Evolutionary conservation across 768 basidiomycete genomes (phyloP).

Genomic region (Mycena galericulata): DNA sequence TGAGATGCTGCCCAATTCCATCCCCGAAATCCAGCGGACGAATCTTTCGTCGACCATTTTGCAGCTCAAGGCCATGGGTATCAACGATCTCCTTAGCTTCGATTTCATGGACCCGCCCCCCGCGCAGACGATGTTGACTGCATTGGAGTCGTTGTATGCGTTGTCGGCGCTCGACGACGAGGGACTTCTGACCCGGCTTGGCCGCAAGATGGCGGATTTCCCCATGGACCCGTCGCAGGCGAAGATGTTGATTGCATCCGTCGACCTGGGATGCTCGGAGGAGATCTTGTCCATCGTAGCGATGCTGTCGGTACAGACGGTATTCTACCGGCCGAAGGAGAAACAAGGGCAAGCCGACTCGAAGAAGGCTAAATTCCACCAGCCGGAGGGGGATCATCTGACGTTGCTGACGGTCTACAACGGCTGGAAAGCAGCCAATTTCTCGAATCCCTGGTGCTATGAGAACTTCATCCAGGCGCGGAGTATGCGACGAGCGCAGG

Average conservation of each 20-base stretch:
- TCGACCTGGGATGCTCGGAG: slow-evolving; percentile 97
- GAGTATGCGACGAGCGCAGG: slow-evolving; percentile 97
- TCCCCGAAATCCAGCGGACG: slow-evolving; percentile 97
- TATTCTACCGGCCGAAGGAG: slow-evolving; percentile 99
- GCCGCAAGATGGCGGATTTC: slow-evolving; percentile 99
- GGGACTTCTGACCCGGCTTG: slow-evolving; percentile 92
- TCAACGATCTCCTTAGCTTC: slow-evolving; percentile 97
- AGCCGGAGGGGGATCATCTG: slow-evolving; percentile 97
- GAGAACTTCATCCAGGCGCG: slow-evolving; percentile 99
- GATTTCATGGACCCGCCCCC: slow-evolving; percentile 99
- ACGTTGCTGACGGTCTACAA: slow-evolving; percentile 96
- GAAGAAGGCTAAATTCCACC: slow-evolving; percentile 99
- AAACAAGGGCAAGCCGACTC: slow-evolving; percentile 99
- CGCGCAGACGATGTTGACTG: slow-evolving; percentile 96
- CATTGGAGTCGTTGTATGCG: slow-evolving; percentile 93
- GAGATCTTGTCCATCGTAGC: slow-evolving; percentile 97
- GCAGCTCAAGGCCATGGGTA: slow-evolving; percentile 98
- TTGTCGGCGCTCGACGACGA: slow-evolving; percentile 97
- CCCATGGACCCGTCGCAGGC: slow-evolving; percentile 97
- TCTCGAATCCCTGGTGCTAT: slow-evolving; percentile 99
- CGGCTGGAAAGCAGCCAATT: slow-evolving; percentile 96
- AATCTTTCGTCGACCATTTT: slow-evolving; percentile 94
- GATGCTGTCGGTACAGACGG: slow-evolving; percentile 96
- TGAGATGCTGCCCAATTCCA: slow-evolving; percentile 97
- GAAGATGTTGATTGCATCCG: slow-evolving; percentile 98